Base-by-base conservation (phyloP, 2,329 filamentous ascomycete genomes). In the Cercospora sp. region DNA sequence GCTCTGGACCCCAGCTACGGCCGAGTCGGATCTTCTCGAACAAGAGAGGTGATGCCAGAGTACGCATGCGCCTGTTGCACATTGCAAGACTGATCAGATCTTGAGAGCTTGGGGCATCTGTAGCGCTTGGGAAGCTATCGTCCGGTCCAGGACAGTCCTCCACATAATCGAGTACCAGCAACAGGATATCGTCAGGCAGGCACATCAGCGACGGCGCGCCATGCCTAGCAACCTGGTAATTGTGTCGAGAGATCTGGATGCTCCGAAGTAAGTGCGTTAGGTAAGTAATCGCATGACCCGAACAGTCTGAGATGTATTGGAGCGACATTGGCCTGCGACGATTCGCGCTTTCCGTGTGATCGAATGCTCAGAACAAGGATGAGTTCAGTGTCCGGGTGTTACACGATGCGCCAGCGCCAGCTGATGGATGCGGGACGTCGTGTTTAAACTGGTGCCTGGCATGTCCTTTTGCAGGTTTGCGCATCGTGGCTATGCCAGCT, bases 241-340 rank as follows among this genome's bases (percentile, higher is more conserved):
- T 63, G 42, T 42, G 36, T 26, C 60, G 60, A 31, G 60, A 39
- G 42, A 63, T 63, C 26, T 51, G 60, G 28, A 63, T 51, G 18
- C 42, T 51, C 23, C 60, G 60, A 13, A 63, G 26, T 33, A 51
- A 31, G 18, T 53, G 36, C 39, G 42, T 31, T 6, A 63, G 23
- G 18, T 63, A 63, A 13, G 33, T 30, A 26, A 51, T 30, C 16
- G 42, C 60, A 18, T 48, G 26, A 26, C 26, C 60, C 13, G 60
- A 63, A 33, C 60, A 48, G 12, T 63, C 60, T n/a, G 60, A 48
- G 60, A 63, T 48, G 60, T 48, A 51, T 12, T 63, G 60, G 16
- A 63, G 26, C 13, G 60, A 63, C 60, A 63, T 59, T 33, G 55
- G 31, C 7, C 31, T 20, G 28, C 55, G 28, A 36, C 55, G 5